phyloP scores from a whole-genome alignment of 164 flowering plant species.

The Magnolia officinalis region DNA sequence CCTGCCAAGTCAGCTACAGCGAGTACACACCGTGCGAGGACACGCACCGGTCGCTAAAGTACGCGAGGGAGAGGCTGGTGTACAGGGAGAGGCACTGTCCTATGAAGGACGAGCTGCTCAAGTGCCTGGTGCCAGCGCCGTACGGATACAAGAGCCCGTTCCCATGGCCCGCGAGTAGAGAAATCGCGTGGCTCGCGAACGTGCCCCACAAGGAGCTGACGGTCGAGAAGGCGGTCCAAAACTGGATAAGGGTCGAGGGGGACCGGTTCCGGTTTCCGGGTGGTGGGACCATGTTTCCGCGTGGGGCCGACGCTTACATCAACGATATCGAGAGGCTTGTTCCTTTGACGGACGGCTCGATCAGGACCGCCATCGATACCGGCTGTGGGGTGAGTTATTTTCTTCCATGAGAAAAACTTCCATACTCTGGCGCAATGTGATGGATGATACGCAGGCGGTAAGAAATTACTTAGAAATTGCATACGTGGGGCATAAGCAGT shows the following conservation, averaged over 20 bases:
- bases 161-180: constrained; percentile 83
- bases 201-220: constrained; percentile 83
- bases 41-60: constrained; percentile 52
- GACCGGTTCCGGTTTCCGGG: constrained; percentile 87
- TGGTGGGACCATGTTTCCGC: constrained; percentile 97
- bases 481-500: too few species aligned
- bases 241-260: constrained; percentile 74
- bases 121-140: constrained; percentile 84
- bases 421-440: too few species aligned
- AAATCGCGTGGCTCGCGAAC: constrained; percentile 76
- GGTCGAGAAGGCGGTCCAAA: constrained; percentile 88
- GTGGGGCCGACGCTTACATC: constrained; percentile 82
- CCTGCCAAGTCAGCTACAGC: constrained; percentile 43
- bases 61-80: constrained; percentile 43
- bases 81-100: constrained; percentile 95
- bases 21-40: constrained; percentile 96
- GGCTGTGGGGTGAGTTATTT: constrained; percentile 86
- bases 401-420: neutral
- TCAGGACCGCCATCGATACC: constrained; percentile 94
- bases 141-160: constrained; percentile 63
- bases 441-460: too few species aligned
- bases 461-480: too few species aligned
- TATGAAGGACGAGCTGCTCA: constrained; percentile 28
- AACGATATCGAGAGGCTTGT: constrained; percentile 75
- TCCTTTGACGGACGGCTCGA: constrained; percentile 65